Base-by-base conservation (phyloP, 805 yeast species). In the Kluyveromyces siamensis region DNA sequence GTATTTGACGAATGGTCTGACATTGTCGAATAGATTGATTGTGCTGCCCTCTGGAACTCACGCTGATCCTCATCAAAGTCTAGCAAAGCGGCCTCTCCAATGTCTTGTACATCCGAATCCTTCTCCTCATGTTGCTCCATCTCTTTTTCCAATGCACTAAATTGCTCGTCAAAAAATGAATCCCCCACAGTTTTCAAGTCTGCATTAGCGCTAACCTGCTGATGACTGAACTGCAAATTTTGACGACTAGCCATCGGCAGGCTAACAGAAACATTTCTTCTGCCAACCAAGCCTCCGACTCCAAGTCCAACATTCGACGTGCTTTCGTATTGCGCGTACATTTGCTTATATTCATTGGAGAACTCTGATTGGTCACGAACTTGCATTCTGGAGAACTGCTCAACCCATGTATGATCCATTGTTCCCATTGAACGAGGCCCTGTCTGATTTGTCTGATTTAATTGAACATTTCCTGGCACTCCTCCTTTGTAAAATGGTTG, bases 361-460 rank as follows among this genome's bases (percentile, higher is more conserved):
- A 62, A 62, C 49, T 63, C 67, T 45, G 59, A 18, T 13, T 63
- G 62, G 47, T 65, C 69, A 6, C 55, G 53, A 8, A 65, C 50
- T 18, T 52, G 49, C 57, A 65, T 57, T 3, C 56, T 48, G 1
- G 65, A 51, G 37, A 63, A 61, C 48, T 65, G 60, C 14, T 52
- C 45, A 11, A 60, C 33, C 63, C 65, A 59, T 11, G 8, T 37
- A 7, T 21, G 36, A 13, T 27, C 36, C 17, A 25, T 30, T 30
- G 35, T 8, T 4, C 35, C 35, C 17, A n/a, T 17, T n/a, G 40
- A 14, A 13, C 27, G 19, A 44, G 46, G 17, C 17, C 33, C 35
- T n/a, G 14, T 18, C 13, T 41, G 11, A 41, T 27, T 16, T 16
- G 16, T 17, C 8, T 33, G 35, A 25, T 40, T 19, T 16, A 41